A percentile compares a stretch with the other conserved stretches of the same genome.
Evolutionary conservation across 345 rosid species (phyloP).

Genomic region (Leavenworthia alabamica): DNA sequence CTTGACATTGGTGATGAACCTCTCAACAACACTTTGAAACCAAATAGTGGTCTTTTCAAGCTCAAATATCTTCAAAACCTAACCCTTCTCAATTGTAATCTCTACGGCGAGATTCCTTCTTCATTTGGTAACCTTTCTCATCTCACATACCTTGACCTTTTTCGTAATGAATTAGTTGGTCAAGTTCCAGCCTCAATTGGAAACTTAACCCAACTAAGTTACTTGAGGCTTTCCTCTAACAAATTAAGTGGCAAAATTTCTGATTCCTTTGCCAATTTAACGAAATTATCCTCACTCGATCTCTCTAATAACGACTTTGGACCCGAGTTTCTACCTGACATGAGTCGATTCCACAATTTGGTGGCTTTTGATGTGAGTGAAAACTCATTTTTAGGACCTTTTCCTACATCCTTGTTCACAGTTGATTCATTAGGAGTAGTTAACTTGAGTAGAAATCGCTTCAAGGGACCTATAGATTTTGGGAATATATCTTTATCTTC

Average conservation of each 20-base stretch:
- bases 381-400: neutral
- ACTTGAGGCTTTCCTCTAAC: fast-evolving
- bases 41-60: neutral
- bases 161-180: neutral
- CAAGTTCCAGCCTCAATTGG: neutral
- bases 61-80: neutral
- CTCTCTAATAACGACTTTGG: neutral
- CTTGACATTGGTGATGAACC: fast-evolving
- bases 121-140: conserved; percentile 9
- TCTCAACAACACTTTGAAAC: neutral
- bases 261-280: neutral
- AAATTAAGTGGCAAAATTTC: neutral
- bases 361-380: fast-evolving
- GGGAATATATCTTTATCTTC: neutral
- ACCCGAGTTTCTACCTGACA: neutral
- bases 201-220: neutral
- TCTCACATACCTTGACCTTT: neutral
- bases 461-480: neutral
- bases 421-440: neutral
- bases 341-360: neutral
- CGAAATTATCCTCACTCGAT: fast-evolving
- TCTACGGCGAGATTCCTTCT: conserved; percentile 4
- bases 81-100: fast-evolving
- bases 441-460: neutral
- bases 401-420: neutral